Percentiles rank a stretch among this genome's conserved stretches.
These are phyloP conservation scores for Pleodorina starrii DNA, from an alignment of 139 green algal species.

Conservation along the genomic window DNA sequence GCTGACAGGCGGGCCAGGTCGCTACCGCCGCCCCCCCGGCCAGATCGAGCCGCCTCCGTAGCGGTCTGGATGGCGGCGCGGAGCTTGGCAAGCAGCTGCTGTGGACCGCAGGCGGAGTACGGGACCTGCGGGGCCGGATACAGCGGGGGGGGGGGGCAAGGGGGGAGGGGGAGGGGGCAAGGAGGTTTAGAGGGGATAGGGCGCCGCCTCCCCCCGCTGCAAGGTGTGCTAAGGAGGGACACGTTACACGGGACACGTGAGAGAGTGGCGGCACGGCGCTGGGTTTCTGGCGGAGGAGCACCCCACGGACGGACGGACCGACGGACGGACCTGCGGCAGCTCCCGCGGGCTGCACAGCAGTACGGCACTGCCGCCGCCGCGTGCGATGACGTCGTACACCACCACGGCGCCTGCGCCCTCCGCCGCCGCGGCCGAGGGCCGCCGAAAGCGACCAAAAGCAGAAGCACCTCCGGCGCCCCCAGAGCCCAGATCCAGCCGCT, in stretches of 20 bases:
- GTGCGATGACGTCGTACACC: conserved; percentile 39
- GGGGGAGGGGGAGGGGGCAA: too few species aligned
- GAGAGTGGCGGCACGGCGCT: too few species aligned
- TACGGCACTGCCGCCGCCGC: background rate
- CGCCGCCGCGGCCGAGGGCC: background rate
- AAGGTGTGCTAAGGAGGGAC: too few species aligned
- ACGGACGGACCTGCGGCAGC: conserved; percentile 25
- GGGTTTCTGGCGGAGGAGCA: too few species aligned
- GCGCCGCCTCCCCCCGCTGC: too few species aligned
- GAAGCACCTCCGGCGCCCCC: background rate
- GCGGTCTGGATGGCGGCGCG: background rate
- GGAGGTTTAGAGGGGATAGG: too few species aligned
- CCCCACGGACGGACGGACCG: too few species aligned
- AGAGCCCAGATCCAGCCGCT: conserved; percentile 28
- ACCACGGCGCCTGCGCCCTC: background rate
- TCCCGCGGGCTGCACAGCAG: background rate
- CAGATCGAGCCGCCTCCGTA: background rate
- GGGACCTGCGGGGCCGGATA: background rate
- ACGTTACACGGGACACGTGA: too few species aligned
- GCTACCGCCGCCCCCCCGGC: background rate
- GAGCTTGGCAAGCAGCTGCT: conserved; percentile 38
- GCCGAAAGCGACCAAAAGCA: too few species aligned
- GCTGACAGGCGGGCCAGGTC: conserved; percentile 49
- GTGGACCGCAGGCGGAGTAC: background rate
- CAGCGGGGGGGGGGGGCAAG: too few species aligned